Base-by-base conservation (phyloP, 2,329 filamentous ascomycete species). In the Plectosphaerella sp. region DNA sequence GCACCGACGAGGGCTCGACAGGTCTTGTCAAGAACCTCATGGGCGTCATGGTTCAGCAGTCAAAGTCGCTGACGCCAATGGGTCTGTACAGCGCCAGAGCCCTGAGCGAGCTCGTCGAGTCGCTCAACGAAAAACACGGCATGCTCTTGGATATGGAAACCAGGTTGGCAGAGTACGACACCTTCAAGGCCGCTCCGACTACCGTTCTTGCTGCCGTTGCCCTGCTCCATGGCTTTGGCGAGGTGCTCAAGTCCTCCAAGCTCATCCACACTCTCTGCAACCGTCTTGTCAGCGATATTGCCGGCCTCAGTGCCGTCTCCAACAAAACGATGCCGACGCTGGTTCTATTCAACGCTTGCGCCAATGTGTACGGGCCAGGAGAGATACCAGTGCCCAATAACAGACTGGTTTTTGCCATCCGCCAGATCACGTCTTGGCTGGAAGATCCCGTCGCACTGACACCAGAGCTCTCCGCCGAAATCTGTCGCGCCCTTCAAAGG, bases 361-460 rank as follows among this genome's bases (percentile, higher is more conserved):
- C 80, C 53, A 65, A 70, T 9, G 66, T 83, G 14, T 87, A 83
- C 54, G 73, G 78, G 22, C 47, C 65, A 0, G 78, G 74, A 3
- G 70, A 77, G 54, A 57, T 85, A 8, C 83, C 83, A 1, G 77
- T 84, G 1, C 77, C 80, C 2, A 81, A 78, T 45, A 84, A 92
- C 61, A 81, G 91, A 22, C 70, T 94, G 3, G 83, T 96, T 1
- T 94, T 96, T 69, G 84, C 93, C 9, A 83, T 93, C 42, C 89
- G 88, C 63, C 86, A 92, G 57, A 77, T 96, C 8, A 79, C 88
- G 0, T 79, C 83, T 9, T 92, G 88, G 82, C 72, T 92, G 0
- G 79, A 86, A 14, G 74, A 75, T 0, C 64, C 72, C 0, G 70
- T 76, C 15, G 67, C 70, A 1, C 54, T 81, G 2, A 68, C 74